Conservation (phyloP, 352 stramenopile species). For the Stephanocyclus meneghinianus region DNA sequence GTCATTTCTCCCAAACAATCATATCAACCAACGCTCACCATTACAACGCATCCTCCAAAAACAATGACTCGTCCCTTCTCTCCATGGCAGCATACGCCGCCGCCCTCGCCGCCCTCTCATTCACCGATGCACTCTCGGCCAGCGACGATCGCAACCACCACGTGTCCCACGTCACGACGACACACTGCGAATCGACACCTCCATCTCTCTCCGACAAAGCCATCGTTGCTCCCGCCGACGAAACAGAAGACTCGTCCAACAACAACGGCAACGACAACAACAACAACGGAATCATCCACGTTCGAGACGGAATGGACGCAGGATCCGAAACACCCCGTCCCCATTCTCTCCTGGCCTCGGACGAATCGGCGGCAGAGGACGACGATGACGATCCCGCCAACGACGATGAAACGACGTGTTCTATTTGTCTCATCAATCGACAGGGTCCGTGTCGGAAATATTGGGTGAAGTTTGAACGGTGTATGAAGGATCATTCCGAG, state of each 20-base stretch:
- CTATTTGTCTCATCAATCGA: slow-evolving; percentile 78
- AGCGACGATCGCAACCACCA: not conserved
- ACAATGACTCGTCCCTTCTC: not conserved
- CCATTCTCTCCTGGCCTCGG: not conserved
- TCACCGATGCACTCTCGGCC: not conserved
- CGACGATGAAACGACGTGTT: slow-evolving; percentile 75
- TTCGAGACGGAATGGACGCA: slow-evolving; percentile 31
- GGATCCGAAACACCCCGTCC: slow-evolving; percentile 6
- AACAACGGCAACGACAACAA: not conserved
- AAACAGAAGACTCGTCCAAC: slow-evolving; percentile 13
- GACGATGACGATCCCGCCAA: slow-evolving; percentile 62
- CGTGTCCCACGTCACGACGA: not conserved
- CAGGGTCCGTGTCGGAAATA: slow-evolving; percentile 73
- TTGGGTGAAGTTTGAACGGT: slow-evolving; percentile 77
- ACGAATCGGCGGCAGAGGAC: slow-evolving; percentile 20
- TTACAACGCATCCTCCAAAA: not conserved
- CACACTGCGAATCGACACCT: not conserved
- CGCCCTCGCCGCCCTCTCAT: not conserved
- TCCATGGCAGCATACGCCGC: not conserved
- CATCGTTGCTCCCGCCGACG: not conserved
- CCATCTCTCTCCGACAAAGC: not conserved
- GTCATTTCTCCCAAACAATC: not conserved
- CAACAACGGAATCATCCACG: not conserved
- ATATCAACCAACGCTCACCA: not conserved
- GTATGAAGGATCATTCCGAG: slow-evolving; percentile 71